These are phyloP conservation scores for Panaeolus cyanescens DNA, from an alignment of 768 basidiomycete genomes.

Conservation along the genomic window DNA sequence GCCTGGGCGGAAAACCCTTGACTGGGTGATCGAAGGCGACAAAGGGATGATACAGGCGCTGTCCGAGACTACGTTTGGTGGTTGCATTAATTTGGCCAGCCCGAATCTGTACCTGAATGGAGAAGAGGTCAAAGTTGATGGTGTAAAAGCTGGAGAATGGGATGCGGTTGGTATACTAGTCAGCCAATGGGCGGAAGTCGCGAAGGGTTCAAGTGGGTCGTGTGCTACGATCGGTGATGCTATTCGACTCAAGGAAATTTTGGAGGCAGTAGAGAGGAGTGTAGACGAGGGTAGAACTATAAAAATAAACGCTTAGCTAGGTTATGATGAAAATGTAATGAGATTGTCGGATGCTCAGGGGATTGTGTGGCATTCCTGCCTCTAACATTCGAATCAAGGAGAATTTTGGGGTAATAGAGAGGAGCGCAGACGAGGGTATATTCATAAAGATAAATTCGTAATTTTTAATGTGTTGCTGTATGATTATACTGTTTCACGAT, in stretches of 20 bases:
- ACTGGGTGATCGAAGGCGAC: constrained; percentile 37
- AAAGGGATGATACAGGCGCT: constrained; percentile 27
- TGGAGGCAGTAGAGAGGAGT: constrained; percentile 13
- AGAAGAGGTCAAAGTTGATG: constrained; percentile 21
- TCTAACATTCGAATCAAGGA: too few species aligned
- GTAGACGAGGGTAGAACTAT: constrained; percentile 6
- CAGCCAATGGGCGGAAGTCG: constrained; percentile 6
- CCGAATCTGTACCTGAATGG: constrained; percentile 33
- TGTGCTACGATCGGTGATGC: constrained; percentile 14
- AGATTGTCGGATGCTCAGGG: too few species aligned
- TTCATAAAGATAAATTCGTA: too few species aligned
- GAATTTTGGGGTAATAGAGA: too few species aligned
- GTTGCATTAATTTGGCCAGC: constrained; percentile 19
- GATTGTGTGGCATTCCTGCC: too few species aligned
- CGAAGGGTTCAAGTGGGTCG: background rate
- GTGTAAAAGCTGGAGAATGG: background rate
- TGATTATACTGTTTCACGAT: too few species aligned
- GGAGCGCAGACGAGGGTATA: too few species aligned
- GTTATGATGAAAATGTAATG: too few species aligned
- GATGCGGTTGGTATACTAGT: background rate
- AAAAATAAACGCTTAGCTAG: too few species aligned
- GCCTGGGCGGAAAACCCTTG: constrained; percentile 23
- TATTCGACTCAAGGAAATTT: background rate
- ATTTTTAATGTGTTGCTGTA: too few species aligned
- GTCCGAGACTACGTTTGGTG: constrained; percentile 7